Evolutionary conservation across 2,329 filamentous ascomycete genomes (phyloP), one percentile per base, ranked within the genome.

Genomic region (Paracorniculantispora psalliotae): DNA sequence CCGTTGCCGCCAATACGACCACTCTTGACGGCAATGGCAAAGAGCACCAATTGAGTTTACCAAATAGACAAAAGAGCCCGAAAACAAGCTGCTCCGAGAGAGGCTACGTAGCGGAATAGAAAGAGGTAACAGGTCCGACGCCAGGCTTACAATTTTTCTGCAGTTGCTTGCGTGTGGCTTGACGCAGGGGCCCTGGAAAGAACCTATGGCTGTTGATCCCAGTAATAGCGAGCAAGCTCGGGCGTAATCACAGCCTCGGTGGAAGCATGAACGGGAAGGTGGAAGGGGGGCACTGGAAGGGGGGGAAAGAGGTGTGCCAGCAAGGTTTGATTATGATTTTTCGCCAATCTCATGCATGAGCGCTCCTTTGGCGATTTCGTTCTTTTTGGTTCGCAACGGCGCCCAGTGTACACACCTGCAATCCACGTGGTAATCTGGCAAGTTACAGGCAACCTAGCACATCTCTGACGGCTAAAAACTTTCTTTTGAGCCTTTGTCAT

Each of bases 111-210:
- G 25, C 26, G 37, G 17, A 12, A 33, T 54, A n/a, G 28, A 37
- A 37, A 19, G 17, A 30, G 28, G 33, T 26, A 53, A 47, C 19
- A 25, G 4, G 13, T 26, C 52, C n/a, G 39, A 28, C 53, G 39
- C 30, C 43, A 39, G 23, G 28, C 46, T 49, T 25, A 26, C 43
- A 26, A 12, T 46, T n/a, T n/a, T n/a, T 46, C 19, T 54, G 12
- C 28, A 15, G 13, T 26, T 33, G 26, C 30, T 10, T 19, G 53
- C 21, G 4, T 12, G 43, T 56, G 53, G 53, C 53, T 48, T 56
- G 53, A 56, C 53, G 53, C 53, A 56, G 53, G 53, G 53, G 53
- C 28, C 30, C 15, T 48, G 53, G 52, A n/a, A n/a, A n/a, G 52
- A 19, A 15, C 21, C 4, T 19, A 44, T 26, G 35, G 44, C 43